Conservation (phyloP, 345 rosid species). For the Eucalyptus lansdowneana region DNA sequence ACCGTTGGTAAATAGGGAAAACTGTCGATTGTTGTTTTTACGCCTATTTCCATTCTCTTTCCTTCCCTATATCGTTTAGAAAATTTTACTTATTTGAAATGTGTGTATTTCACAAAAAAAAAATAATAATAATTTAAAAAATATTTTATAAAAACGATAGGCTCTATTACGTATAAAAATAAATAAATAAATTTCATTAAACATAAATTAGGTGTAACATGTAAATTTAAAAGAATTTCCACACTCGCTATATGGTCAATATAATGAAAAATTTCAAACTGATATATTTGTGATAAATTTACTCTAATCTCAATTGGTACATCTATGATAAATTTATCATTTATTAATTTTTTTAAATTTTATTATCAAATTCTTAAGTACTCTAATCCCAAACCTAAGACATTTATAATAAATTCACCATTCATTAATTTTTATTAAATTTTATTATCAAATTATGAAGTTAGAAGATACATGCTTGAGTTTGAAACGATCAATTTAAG, state of each 20-base stretch:
- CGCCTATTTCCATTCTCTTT: not conserved
- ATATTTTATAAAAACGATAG: too few species aligned
- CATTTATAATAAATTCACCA: accelerated
- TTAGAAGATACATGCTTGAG: too few species aligned
- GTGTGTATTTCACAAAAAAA: accelerated
- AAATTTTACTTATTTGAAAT: not conserved
- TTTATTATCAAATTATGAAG: accelerated
- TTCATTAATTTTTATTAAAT: too few species aligned
- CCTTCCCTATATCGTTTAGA: not conserved
- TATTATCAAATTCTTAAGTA: accelerated
- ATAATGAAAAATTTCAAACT: too few species aligned
- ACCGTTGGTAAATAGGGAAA: not conserved
- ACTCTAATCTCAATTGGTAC: accelerated
- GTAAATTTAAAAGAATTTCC: too few species aligned
- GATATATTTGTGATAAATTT: accelerated
- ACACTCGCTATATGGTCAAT: too few species aligned
- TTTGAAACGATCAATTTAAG: too few species aligned
- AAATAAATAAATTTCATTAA: too few species aligned
- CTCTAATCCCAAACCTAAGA: too few species aligned
- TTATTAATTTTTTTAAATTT: accelerated
- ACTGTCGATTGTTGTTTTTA: accelerated
- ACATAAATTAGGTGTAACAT: too few species aligned
- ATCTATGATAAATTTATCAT: accelerated
- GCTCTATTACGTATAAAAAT: too few species aligned
- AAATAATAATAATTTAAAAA: not conserved